A percentile compares a stretch with the other conserved stretches of the same genome.
Evolutionary conservation across 177 flowering plant species (phyloP).

Genomic region (Vitis hybrid): DNA sequence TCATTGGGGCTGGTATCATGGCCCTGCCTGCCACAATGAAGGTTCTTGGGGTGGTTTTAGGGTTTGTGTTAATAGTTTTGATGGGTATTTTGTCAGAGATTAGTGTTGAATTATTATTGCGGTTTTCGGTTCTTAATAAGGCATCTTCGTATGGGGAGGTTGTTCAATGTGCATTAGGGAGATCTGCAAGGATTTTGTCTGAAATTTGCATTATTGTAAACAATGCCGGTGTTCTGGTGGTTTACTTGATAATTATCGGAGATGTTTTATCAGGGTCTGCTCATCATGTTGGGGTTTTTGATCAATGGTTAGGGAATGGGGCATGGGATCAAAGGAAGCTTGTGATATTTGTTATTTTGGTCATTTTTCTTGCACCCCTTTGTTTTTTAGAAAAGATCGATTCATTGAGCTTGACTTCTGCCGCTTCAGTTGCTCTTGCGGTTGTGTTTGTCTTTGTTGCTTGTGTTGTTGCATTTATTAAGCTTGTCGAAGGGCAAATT

Average conservation of each 20-base stretch:
- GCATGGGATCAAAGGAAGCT: conserved; percentile 86
- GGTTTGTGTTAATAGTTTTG: conserved; percentile 62
- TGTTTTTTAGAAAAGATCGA: conserved; percentile 84
- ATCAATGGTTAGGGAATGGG: conserved; percentile 85
- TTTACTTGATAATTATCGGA: conserved; percentile 94
- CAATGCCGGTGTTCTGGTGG: conserved; percentile 89
- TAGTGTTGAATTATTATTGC: conserved; percentile 75
- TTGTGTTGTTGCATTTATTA: conserved; percentile 56
- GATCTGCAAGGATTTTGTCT: conserved; percentile 55
- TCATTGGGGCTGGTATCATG: conserved; percentile 96
- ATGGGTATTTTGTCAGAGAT: conserved; percentile 85
- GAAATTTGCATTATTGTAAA: conserved; percentile 87
- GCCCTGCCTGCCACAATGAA: conserved; percentile 98
- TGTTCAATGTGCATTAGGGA: conserved; percentile 75
- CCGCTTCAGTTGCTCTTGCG: conserved; percentile 92
- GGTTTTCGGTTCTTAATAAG: conserved; percentile 61
- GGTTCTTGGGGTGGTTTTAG: conserved; percentile 72
- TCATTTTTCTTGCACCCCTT: conserved; percentile 77
- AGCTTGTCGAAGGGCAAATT: conserved; percentile 70
- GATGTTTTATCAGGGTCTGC: conserved; percentile 92
- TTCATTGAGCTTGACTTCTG: conserved; percentile 87
- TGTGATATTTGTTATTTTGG: conserved; percentile 59
- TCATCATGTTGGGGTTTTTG: conserved; percentile 78
- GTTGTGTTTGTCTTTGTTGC: conserved; percentile 82
- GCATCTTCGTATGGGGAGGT: conserved; percentile 85